Evolutionary conservation across 2,329 filamentous ascomycete genomes (phyloP), one percentile per base, ranked within the genome.

Genomic region (Aspergillus pseudoterreus): DNA sequence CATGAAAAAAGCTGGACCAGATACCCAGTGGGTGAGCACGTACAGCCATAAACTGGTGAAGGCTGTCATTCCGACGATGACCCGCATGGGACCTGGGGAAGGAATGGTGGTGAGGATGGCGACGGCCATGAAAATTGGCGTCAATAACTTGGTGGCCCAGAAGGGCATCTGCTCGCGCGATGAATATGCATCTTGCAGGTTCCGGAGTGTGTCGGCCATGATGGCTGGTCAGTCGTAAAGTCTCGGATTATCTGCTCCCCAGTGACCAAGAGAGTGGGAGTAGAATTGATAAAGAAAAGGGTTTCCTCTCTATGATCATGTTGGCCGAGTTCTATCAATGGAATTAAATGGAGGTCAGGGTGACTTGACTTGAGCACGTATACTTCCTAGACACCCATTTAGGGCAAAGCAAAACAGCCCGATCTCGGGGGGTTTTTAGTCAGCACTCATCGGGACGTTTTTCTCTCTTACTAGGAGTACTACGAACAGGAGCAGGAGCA

Each of bases 11-110:
- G 24, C 43, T 22, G 43, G 43, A 45, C 43, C 22, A 14, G 43
- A 22, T 22, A 45, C 43, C 43, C 43, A 45, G 24, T 45, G 43
- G 22, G 43, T 45, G 19, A 45, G 43, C 24, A 45, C 43, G 43
- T 45, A 45, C 19, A 45, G 43, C 43, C 43, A 45, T 30, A 45
- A 22, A 30, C 43, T 45, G 22, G 43, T 45, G 9, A 45, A 30
- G 22, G 43, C 43, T 30, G 43, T 32, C 43, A 45, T 22, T 30
- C 43, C 43, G 43, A 45, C 43, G 24, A 15, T 15, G 24, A 45
- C 43, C 11, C 43, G 43, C 43, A 30, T 32, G 43, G 43, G 43
- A 10, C 43, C 43, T 24, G 43, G 43, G 21, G 43, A 45, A 30
- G 43, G 22, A 22, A 45, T 12, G 19, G 43, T 45, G 19, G 43